Percentiles rank a stretch among this genome's conserved stretches.
phyloP scores from a whole-genome alignment of 441 rosid genomes.

The Syzygium malaccense region DNA sequence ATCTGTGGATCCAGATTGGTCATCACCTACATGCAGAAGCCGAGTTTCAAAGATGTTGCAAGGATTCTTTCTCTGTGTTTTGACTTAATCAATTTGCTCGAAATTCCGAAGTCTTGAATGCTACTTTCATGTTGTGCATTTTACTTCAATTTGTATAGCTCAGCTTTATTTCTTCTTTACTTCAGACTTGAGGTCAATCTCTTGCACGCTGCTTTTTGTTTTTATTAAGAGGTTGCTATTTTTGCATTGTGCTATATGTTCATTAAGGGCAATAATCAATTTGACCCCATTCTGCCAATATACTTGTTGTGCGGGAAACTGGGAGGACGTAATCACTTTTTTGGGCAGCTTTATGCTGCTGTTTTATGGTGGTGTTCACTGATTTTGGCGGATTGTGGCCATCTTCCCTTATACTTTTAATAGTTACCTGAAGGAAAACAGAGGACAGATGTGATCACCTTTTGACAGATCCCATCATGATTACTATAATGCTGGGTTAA shows the following conservation, averaged over 20 bases:
- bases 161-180: not conserved
- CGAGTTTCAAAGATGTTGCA: not conserved
- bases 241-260: too few species aligned
- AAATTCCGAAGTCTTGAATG: not conserved
- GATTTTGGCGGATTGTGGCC: not conserved
- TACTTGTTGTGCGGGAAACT: not conserved
- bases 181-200: too few species aligned
- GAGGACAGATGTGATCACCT: not conserved
- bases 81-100: not conserved
- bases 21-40: not conserved
- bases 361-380: not conserved
- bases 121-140: not conserved
- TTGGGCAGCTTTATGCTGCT: not conserved
- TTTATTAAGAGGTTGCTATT: not conserved
- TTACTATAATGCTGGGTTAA: slow-evolving; percentile 44
- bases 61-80: not conserved
- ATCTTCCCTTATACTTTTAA: not conserved
- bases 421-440: not conserved
- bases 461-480: not conserved
- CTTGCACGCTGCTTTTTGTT: not conserved
- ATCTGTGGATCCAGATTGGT: not conserved
- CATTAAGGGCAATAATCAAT: not conserved
- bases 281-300: not conserved
- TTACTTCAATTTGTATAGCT: not conserved
- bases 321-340: not conserved